A percentile compares a stretch with the other conserved stretches of the same genome.
These are phyloP conservation scores for Phytopythium delawarense DNA, from an alignment of 352 stramenopile species.

Conservation along the genomic window DNA sequence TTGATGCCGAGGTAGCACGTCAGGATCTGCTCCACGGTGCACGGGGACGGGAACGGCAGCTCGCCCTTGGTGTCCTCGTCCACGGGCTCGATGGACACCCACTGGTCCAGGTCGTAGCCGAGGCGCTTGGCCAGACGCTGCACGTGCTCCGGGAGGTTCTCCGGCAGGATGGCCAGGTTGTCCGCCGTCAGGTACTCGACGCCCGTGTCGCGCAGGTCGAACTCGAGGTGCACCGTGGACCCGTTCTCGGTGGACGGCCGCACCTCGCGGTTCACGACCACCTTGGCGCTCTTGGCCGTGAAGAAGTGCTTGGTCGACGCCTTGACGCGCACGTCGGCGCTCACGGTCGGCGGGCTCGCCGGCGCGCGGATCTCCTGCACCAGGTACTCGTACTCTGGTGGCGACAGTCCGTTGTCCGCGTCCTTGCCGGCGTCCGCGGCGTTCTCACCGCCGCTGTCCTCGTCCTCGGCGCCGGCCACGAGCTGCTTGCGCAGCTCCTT, in stretches of 20 bases:
- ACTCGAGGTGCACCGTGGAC: slow-evolving; percentile 88
- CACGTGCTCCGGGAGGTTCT: slow-evolving; percentile 83
- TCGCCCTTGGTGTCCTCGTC: slow-evolving; percentile 46
- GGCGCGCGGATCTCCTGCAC: slow-evolving; percentile 35
- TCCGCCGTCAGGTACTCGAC: slow-evolving; percentile 93
- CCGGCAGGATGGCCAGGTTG: slow-evolving; percentile 92
- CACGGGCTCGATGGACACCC: slow-evolving; percentile 75
- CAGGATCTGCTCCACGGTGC: slow-evolving; percentile 90
- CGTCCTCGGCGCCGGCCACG: slow-evolving; percentile 17
- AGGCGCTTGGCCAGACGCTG: slow-evolving; percentile 79
- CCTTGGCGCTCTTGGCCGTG: slow-evolving; percentile 71
- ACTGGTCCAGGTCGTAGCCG: slow-evolving; percentile 89
- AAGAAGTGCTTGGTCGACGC: slow-evolving; percentile 91
- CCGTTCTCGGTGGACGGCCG: slow-evolving; percentile 70
- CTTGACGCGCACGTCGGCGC: slow-evolving; percentile 47
- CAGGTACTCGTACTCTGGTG: slow-evolving; percentile 62
- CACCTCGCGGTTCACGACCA: slow-evolving; percentile 90
- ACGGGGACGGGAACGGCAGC: slow-evolving; percentile 93
- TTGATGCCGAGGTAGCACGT: slow-evolving; percentile 93
- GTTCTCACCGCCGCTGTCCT: neutral
- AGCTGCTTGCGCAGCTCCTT: slow-evolving; percentile 61
- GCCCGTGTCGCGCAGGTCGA: slow-evolving; percentile 79
- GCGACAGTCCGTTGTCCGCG: slow-evolving; percentile 15
- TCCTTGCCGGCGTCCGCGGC: slow-evolving; percentile 11
- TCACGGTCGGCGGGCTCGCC: slow-evolving; percentile 10